Base-by-base conservation (phyloP, 192 early-diverging fungal species). In the Coemansia brasiliensis region DNA sequence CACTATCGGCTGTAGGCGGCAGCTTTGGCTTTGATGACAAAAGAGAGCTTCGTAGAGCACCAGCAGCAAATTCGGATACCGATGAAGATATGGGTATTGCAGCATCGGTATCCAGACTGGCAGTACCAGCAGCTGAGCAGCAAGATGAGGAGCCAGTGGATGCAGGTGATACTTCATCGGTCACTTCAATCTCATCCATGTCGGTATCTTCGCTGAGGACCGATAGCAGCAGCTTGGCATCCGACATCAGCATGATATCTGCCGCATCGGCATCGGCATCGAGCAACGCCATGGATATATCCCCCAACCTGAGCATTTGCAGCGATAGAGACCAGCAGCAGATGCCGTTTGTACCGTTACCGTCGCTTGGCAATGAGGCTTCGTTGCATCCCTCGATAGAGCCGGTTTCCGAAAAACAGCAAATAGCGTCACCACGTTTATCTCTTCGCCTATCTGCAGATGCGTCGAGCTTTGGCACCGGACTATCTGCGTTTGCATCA, bases 51-150 rank as follows among this genome's bases (percentile, higher is more conserved):
- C 3, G 32, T 35, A 35, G 6, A 7, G 1, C 32, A 35, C 40
- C 15, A 16, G 17, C 46, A 26, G 29, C 15, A 13, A 22, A 16
- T 3, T 58, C 42, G 6, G 65, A 68, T n/a, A 75, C 72, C 2
- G 72, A 75, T 21, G 66, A 69, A 37, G 72, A 75, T 16, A 22
- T 46, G 16, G 72, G 72, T 0, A 75, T 75, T 17, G 72, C 72
- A 2, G 72, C 72, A 0, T 22, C 65, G 2, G 72, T 67, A 6
- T 37, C 57, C 0, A 27, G 35, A 11, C 44, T 74, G 43, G 50
- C 59, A 10, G 9, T 21, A 32, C 20, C 52, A 55, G 26, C 24
- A 18, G 48, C 18, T 20, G 45, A 32, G 39, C 53, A 17, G 8
- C 35, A 40, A 0, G 13, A 22, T 8, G 26, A 44, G 11, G 52